Conservation (phyloP, 164 flowering plant genomes). For the Berberis vulgaris region DNA sequence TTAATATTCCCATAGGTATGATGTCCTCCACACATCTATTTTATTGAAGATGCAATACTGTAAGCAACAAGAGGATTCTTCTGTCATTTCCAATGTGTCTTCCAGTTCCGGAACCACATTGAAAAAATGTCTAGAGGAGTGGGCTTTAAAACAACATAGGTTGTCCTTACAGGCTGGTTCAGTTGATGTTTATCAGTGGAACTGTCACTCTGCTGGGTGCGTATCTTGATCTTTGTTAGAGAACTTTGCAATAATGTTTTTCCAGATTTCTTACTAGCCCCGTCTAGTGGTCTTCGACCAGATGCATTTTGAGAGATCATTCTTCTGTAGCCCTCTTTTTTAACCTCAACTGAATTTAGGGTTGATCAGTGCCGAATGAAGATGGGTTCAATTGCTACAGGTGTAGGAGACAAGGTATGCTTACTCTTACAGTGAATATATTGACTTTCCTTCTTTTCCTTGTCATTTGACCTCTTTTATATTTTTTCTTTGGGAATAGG, state of each 20-base stretch:
- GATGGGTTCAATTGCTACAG: slow-evolving; percentile 76
- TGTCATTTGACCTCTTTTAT: not conserved
- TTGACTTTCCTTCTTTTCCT: not conserved
- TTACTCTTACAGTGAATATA: too few species aligned
- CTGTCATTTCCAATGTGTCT: slow-evolving; percentile 6
- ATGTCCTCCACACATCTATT: slow-evolving; percentile 28
- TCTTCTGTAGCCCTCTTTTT: slow-evolving; percentile 7
- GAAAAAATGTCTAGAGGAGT: slow-evolving; percentile 25
- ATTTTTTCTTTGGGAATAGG: not conserved
- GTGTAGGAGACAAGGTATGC: slow-evolving; percentile 79
- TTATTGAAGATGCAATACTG: slow-evolving; percentile 30
- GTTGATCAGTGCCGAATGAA: slow-evolving; percentile 73
- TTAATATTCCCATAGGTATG: slow-evolving; percentile 28
- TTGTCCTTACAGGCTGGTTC: slow-evolving; percentile 32
- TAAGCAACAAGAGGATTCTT: slow-evolving; percentile 21
- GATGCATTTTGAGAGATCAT: not conserved
- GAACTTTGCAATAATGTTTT: not conserved
- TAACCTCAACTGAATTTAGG: slow-evolving; percentile 30
- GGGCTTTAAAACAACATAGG: slow-evolving; percentile 58
- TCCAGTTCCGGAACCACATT: slow-evolving; percentile 15
- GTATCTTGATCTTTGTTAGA: not conserved
- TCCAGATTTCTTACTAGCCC: not conserved
- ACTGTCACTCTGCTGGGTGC: slow-evolving; percentile 59
- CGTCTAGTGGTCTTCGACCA: not conserved
- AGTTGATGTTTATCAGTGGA: slow-evolving; percentile 56